Conservation (phyloP, 2,329 filamentous ascomycete genomes). For the Knoxdaviesia proteae region DNA sequence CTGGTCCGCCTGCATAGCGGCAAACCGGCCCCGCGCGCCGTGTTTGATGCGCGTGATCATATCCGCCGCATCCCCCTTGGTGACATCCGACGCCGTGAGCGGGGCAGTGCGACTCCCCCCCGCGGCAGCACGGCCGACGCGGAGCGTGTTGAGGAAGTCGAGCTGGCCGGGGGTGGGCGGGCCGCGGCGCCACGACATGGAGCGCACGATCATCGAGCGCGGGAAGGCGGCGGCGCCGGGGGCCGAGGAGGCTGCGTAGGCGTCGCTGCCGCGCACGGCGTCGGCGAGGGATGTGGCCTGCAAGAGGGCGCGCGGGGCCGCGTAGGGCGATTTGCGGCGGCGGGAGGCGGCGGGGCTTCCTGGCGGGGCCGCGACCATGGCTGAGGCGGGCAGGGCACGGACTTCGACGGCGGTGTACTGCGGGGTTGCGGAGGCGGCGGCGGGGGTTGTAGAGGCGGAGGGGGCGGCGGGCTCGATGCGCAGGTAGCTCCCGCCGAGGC, state of each 20-base stretch:
- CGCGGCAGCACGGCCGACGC: slow-evolving; percentile 17
- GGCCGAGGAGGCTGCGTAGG: slow-evolving; percentile 31
- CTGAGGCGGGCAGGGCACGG: slow-evolving; percentile 18
- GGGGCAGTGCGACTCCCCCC: slow-evolving; percentile 14
- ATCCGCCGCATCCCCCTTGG: slow-evolving; percentile 63
- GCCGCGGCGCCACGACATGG: slow-evolving; percentile 46
- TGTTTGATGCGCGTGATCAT: slow-evolving; percentile 88
- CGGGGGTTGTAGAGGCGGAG: slow-evolving; percentile 1
- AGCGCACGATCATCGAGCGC: slow-evolving; percentile 41
- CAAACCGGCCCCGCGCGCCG: slow-evolving; percentile 49
- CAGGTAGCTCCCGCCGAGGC: slow-evolving; percentile 40
- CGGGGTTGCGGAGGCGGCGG: slow-evolving; percentile 7
- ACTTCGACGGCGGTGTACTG: slow-evolving; percentile 25
- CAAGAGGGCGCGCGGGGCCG: slow-evolving; percentile 47
- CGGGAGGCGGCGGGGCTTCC: slow-evolving; percentile 11
- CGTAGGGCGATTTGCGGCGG: slow-evolving; percentile 34
- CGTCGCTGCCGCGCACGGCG: slow-evolving; percentile 72
- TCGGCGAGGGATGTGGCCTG: slow-evolving; percentile 44
- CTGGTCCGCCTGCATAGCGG: slow-evolving; percentile 28
- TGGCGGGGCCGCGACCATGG: no score
- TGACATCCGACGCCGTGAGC: slow-evolving; percentile 35
- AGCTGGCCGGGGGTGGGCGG: slow-evolving; percentile 47
- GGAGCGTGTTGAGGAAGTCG: slow-evolving; percentile 46
- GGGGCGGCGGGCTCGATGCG: slow-evolving; percentile 19
- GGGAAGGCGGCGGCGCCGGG: slow-evolving; percentile 33